Percentiles rank a stretch among this genome's conserved stretches.
Conservation (phyloP, 2,329 filamentous ascomycete species). For the Pyrenophora seminiperda region DNA sequence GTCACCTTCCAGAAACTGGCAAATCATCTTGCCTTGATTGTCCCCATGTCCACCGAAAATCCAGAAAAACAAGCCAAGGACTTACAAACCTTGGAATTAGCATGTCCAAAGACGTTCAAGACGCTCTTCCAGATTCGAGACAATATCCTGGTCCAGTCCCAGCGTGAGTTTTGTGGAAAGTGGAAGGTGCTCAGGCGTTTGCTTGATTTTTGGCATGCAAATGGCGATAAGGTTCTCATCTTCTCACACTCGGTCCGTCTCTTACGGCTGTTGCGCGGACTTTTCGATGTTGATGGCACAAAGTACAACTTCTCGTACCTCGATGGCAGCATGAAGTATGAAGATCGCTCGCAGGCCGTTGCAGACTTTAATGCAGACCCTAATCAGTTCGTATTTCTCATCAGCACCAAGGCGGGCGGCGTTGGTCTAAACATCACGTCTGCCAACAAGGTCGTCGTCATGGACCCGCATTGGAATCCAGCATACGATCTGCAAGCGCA, state of each 20-base stretch:
- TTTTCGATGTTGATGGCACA: slow-evolving; percentile 77
- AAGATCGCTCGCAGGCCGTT: slow-evolving; percentile 80
- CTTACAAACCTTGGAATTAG: slow-evolving; percentile 72
- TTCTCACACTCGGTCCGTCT: slow-evolving; percentile 92
- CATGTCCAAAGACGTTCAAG: slow-evolving; percentile 76
- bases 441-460: slow-evolving; percentile 96
- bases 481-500: slow-evolving; percentile 94
- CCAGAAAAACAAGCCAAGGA: slow-evolving; percentile 79
- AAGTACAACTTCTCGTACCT: slow-evolving; percentile 91
- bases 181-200: slow-evolving; percentile 91
- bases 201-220: slow-evolving; percentile 85
- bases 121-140: slow-evolving; percentile 75
- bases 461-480: slow-evolving; percentile 98
- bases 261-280: slow-evolving; percentile 78
- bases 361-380: slow-evolving; percentile 91
- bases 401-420: slow-evolving; percentile 90
- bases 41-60: slow-evolving; percentile 69
- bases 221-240: slow-evolving; percentile 91
- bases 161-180: slow-evolving; percentile 93
- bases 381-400: slow-evolving; percentile 89
- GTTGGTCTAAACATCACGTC: slow-evolving; percentile 96
- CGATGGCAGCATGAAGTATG: slow-evolving; percentile 81
- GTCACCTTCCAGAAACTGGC: slow-evolving; percentile 82
- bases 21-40: slow-evolving; percentile 88
- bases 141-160: slow-evolving; percentile 78